Base-by-base conservation (phyloP, 805 yeast genomes). In the Metschnikowia orientalis region DNA sequence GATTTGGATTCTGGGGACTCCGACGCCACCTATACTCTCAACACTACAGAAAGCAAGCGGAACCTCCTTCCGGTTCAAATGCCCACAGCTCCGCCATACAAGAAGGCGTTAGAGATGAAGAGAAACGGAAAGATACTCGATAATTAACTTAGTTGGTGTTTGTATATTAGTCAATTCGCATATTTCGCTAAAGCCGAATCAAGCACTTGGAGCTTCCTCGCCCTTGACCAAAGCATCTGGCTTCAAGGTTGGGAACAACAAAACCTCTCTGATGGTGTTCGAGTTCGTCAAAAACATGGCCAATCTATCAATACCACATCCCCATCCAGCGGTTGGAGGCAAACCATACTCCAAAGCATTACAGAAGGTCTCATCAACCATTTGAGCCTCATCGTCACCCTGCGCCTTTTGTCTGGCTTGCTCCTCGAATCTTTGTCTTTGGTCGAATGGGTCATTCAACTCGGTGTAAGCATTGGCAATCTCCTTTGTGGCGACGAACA, bases 321-420 rank as follows among this genome's bases (percentile, higher is more conserved):
- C 98, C 97, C 97, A 90, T 51, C 98, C 98, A 63, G 95, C 97
- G 51, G 97, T 92, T 54, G 98, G 98, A 40, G 98, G 98, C 56
- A 90, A 76, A 67, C 97, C 98, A 64, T 87, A 90, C 71, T 90
- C 98, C 56, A 90, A 77, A 48, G 98, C 97, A 54, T 89, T 85
- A 73, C 95, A 83, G 89, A 90, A 90, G 45, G 85, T 82, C 71
- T 90, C 98, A 63, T 90, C 98, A 45, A 92, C 75, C 63, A 88
- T 59, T 73, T 90, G 97, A 42, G 96, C 98, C 71, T 92, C 98
- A 57, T 90, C 98, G 59, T 90, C 98, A 73, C 98, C 98, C 67
- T 87, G 96, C 48, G 72, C 97, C 73, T 90, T 90, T 75, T 92
- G 98, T 67, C 85, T 81, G 30, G 98, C 97, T 72, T 90, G 98